A percentile compares a stretch with the other conserved stretches of the same genome.
Conservation (phyloP, 345 rosid species). For the Physaria fendleri region DNA sequence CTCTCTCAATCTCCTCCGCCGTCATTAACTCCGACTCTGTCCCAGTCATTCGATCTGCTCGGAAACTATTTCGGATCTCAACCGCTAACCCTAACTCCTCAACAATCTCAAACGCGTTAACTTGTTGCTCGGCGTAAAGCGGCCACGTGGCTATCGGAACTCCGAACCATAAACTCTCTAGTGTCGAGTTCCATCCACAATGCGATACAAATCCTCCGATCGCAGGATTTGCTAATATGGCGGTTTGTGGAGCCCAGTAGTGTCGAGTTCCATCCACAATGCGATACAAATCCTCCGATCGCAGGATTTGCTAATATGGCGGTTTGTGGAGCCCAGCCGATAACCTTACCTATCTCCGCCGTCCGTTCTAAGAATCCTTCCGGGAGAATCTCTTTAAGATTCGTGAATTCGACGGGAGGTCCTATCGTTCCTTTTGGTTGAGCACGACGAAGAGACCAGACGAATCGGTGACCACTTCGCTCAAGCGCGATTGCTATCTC, state of each 20-base stretch:
- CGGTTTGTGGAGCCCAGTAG: constrained; percentile 49
- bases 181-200: constrained; percentile 10
- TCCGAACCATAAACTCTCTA: constrained; percentile 27
- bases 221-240: constrained; percentile 31
- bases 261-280: constrained; percentile 18
- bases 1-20: constrained; percentile 41
- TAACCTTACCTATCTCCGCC: constrained; percentile 18
- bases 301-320: constrained; percentile 33
- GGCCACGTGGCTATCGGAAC: constrained; percentile 30
- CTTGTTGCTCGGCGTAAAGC: constrained; percentile 24
- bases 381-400: constrained; percentile 22
- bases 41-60: neutral
- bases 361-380: constrained; percentile 40
- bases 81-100: constrained; percentile 38
- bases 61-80: constrained; percentile 36
- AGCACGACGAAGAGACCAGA: constrained; percentile 47
- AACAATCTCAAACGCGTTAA: constrained; percentile 47
- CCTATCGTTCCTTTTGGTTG: neutral
- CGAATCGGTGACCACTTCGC: constrained; percentile 32
- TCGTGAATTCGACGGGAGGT: constrained; percentile 11
- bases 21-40: neutral
- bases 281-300: constrained; percentile 35
- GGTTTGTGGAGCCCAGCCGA: constrained; percentile 50
- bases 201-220: constrained; percentile 37
- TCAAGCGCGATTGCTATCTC: constrained; percentile 46